These are phyloP conservation scores for Phragmites australis DNA, from an alignment of 176 grass and related monocot species.

Conservation along the genomic window DNA sequence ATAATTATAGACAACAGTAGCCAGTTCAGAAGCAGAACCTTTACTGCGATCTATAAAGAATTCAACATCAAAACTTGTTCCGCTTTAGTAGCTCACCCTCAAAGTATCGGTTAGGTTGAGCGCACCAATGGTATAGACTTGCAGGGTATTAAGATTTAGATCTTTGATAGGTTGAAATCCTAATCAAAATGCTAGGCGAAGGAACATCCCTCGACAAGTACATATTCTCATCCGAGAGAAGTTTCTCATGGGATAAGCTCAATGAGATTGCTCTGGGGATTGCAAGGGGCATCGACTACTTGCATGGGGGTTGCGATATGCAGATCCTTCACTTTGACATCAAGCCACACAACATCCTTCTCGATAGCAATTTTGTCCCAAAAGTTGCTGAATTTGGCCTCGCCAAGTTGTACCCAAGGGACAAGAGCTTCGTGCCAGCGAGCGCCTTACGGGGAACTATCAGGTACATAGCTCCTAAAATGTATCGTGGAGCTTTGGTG, in stretches of 20 bases:
- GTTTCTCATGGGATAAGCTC: conserved; percentile 41
- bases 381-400: conserved; percentile 65
- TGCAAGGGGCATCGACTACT: conserved; percentile 54
- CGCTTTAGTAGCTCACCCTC: too few species aligned
- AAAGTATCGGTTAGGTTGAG: too few species aligned
- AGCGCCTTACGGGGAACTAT: conserved; percentile 43
- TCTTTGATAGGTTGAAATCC: too few species aligned
- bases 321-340: conserved; percentile 60
- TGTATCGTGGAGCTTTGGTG: conserved; percentile 40
- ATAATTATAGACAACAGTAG: too few species aligned
- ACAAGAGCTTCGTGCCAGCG: conserved; percentile 10
- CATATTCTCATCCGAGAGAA: conserved; percentile 38
- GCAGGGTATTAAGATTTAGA: too few species aligned
- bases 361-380: conserved; percentile 38
- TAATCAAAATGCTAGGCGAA: too few species aligned
- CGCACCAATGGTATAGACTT: too few species aligned
- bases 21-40: too few species aligned
- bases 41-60: too few species aligned
- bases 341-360: conserved; percentile 51
- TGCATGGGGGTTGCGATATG: conserved; percentile 50
- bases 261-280: conserved; percentile 41
- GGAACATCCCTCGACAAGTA: conserved; percentile 54
- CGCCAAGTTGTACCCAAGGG: conserved; percentile 48
- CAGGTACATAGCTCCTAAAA: conserved; percentile 54
- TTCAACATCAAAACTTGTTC: too few species aligned